Conservation (phyloP, 1,284 basidiomycete species). For the Somion occarium region DNA sequence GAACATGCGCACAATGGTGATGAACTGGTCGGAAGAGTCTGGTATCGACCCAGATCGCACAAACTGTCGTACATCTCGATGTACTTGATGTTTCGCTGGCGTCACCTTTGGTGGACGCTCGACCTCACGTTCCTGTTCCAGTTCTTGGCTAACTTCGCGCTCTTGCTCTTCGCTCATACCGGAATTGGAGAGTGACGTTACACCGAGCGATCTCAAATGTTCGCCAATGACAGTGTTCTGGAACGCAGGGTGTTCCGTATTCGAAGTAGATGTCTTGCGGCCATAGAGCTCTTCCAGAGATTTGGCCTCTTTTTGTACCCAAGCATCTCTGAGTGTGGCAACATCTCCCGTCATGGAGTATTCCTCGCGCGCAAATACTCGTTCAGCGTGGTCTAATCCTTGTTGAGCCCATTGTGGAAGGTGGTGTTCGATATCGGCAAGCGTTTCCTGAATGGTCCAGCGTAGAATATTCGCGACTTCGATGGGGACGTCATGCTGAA, state of each 20-base stretch:
- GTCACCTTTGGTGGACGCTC: slow-evolving; percentile 28
- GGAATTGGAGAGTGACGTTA: not conserved
- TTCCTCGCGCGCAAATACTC: slow-evolving; percentile 26
- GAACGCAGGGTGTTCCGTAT: not conserved
- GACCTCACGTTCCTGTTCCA: slow-evolving; percentile 35
- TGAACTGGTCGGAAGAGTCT: not conserved
- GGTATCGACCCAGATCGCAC: not conserved
- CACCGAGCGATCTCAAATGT: slow-evolving; percentile 10
- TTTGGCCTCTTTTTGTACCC: not conserved
- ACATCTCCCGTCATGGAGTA: not conserved
- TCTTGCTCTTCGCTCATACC: slow-evolving; percentile 45
- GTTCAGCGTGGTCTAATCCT: slow-evolving; percentile 36
- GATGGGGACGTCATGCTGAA: slow-evolving; percentile 13
- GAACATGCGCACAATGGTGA: not conserved
- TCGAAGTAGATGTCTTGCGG: not conserved
- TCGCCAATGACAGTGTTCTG: slow-evolving; percentile 8
- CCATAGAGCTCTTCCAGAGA: slow-evolving; percentile 1
- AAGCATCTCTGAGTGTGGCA: not conserved
- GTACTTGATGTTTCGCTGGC: slow-evolving; percentile 12
- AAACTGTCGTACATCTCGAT: not conserved
- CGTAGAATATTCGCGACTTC: slow-evolving; percentile 33
- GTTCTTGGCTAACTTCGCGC: slow-evolving; percentile 40
- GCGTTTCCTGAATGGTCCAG: slow-evolving; percentile 45
- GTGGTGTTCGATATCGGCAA: slow-evolving; percentile 35
- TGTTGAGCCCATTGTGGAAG: slow-evolving; percentile 44